Evolutionary conservation across 371 early-diverging fungal species (phyloP).

Genomic region (Batkoa obscura): DNA sequence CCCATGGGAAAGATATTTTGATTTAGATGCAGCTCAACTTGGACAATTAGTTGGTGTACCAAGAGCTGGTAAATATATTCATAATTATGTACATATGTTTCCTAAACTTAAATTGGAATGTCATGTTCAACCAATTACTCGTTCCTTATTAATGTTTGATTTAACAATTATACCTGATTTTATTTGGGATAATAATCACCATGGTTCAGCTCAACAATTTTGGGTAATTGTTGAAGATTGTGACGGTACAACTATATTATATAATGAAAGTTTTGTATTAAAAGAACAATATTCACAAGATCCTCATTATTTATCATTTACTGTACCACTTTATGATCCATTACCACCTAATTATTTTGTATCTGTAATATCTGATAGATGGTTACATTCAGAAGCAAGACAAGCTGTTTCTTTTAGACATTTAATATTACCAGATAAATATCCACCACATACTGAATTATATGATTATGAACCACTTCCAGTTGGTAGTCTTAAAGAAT

Average conservation of each 20-base stretch:
- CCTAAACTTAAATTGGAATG: conserved; percentile 77
- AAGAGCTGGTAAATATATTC: conserved; percentile 69
- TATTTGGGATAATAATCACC: conserved; percentile 72
- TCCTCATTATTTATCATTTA: conserved; percentile 61
- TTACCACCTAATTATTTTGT: conserved; percentile 93
- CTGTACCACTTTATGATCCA: conserved; percentile 83
- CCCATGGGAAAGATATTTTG: conserved; percentile 84
- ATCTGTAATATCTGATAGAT: conserved; percentile 76
- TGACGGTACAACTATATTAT: conserved; percentile 73
- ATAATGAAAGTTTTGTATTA: conserved; percentile 76
- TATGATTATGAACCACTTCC: conserved; percentile 82
- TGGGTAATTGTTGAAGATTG: conserved; percentile 90
- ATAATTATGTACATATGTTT: conserved; percentile 77
- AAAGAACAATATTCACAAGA: conserved; percentile 47
- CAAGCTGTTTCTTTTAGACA: conserved; percentile 84
- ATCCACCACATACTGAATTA: conserved; percentile 84
- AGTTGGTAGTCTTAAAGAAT: conserved; percentile 54
- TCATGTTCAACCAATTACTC: conserved; percentile 82
- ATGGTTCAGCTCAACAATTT: conserved; percentile 70
- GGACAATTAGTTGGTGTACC: conserved; percentile 80
- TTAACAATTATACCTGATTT: conserved; percentile 86
- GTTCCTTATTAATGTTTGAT: conserved; percentile 72
- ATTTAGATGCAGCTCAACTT: conserved; percentile 73
- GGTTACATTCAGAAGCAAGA: conserved; percentile 79
- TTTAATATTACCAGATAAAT: conserved; percentile 77